These are phyloP conservation scores for Aspergillus pseudoviridinutans DNA, from an alignment of 2,329 filamentous ascomycete species.

Conservation along the genomic window DNA sequence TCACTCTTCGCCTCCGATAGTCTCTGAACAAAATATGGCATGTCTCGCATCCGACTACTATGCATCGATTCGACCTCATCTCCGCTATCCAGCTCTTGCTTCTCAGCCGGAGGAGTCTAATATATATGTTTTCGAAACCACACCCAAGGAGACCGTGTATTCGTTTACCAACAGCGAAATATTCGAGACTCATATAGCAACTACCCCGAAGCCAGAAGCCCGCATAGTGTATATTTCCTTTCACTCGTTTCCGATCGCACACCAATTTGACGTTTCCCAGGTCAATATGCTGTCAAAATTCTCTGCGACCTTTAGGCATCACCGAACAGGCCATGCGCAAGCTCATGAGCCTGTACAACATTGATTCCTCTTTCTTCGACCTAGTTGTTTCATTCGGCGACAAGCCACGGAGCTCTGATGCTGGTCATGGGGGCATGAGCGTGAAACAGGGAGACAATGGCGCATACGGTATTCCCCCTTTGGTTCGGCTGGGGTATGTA, in stretches of 20 bases:
- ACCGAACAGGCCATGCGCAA: constrained; percentile 10
- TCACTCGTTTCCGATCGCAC: no score
- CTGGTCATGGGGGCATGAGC: constrained; percentile 15
- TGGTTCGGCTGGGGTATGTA: no score
- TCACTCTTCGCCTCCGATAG: not conserved
- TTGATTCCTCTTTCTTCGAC: constrained; percentile 10
- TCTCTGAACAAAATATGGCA: not conserved
- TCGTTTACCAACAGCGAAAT: constrained; percentile 9
- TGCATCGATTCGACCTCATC: not conserved
- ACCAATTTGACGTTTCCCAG: not conserved
- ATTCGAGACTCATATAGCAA: constrained; percentile 10
- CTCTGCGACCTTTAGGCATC: constrained; percentile 11
- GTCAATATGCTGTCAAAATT: constrained; percentile 12
- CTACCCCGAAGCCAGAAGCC: constrained; percentile 2
- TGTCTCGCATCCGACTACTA: not conserved
- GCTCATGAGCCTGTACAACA: constrained; percentile 10
- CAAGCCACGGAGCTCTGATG: constrained; percentile 15
- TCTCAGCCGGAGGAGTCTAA: constrained; percentile 1
- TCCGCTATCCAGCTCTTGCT: not conserved
- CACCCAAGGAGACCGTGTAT: not conserved
- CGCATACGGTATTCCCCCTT: no score
- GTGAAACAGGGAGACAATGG: constrained; percentile 9
- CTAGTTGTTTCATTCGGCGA: constrained; percentile 16
- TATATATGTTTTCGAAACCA: constrained; percentile 5
- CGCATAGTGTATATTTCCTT: constrained; percentile 7